Evolutionary conservation across 2,329 filamentous ascomycete genomes (phyloP), one percentile per base, ranked within the genome.

Genomic region (Sclerotinia minor): DNA sequence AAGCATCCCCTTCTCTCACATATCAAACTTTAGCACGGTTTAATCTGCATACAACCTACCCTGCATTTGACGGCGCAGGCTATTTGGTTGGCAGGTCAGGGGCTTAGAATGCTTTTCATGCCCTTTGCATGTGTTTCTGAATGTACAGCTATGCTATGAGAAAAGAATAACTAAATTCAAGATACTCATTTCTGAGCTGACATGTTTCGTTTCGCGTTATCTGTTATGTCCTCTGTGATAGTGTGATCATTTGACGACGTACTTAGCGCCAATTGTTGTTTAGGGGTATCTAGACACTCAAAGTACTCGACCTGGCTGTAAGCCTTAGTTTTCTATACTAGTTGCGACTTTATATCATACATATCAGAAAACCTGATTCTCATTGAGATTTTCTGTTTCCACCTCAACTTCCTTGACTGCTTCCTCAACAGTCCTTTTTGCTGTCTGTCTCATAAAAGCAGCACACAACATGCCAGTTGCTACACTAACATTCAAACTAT

Each of bases 401-500:
- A 61, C 32, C 24, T 67, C 55, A 26, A 61, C 55, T 24, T 61
- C 35, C 49, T 45, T n/a, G 5, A 67, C 55, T 41, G 55, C 47
- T 60, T 67, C 65, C 29, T 45, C 35, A 3, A 53, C 55, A 13
- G 32, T 67, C 45, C 53, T 67, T 24, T 24, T 29, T 6, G 24
- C 17, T 8, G 29, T 52, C 8, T 24, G 55, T 52, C 65, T 84
- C 74, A 92, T 76, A 75, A 95, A 92, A 0, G 89, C 82, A 71
- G 89, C 85, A 70, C 89, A 89, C 63, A 98, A 80, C 60, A 98
- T 80, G 0, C 87, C 92, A 8, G 92, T 87, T 1, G 95, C 94
- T 26, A 96, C 94, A 76, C 92, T 92, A 50, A 98, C 95, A 77
- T 99, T 98, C 77, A 99, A 80, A 78, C 93, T 97, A 78, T 98